phyloP scores from a whole-genome alignment of 257 asterid genomes.

The Handroanthus guayacan region DNA sequence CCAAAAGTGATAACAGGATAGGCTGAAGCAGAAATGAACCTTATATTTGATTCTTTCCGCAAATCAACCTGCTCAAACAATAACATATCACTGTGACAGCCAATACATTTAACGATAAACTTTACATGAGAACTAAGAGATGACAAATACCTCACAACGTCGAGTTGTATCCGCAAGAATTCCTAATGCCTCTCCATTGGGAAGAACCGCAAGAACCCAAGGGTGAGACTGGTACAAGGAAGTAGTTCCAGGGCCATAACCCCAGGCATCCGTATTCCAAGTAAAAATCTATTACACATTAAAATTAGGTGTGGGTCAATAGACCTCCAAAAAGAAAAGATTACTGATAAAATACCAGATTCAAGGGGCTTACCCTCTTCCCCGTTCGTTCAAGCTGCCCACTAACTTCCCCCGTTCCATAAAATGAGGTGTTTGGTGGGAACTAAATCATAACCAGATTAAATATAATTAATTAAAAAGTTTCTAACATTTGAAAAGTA shows the following conservation, averaged over 20 bases:
- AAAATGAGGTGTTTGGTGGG: conserved; percentile 85
- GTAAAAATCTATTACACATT: conserved; percentile 66
- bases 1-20: conserved; percentile 90
- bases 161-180: conserved; percentile 93
- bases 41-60: conserved; percentile 67
- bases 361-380: conserved; percentile 69
- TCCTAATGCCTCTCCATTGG: conserved; percentile 87
- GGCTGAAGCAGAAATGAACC: conserved; percentile 62
- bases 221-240: conserved; percentile 99
- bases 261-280: conserved; percentile 98
- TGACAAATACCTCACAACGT: conserved; percentile 80
- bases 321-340: background rate
- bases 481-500: background rate
- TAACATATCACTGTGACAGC: conserved; percentile 30
- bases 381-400: conserved; percentile 83
- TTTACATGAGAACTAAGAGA: conserved; percentile 23
- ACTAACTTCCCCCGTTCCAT: conserved; percentile 93
- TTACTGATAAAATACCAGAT: background rate
- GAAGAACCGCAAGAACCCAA: conserved; percentile 92
- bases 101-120: conserved; percentile 13
- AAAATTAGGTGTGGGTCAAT: conserved; percentile 13
- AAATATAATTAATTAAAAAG: conserved; percentile 30
- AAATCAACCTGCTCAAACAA: conserved; percentile 75
- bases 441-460: conserved; percentile 55
- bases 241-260: conserved; percentile 89